Conservation (phyloP, 371 early-diverging fungal genomes). For the Edhazardia aedis region DNA sequence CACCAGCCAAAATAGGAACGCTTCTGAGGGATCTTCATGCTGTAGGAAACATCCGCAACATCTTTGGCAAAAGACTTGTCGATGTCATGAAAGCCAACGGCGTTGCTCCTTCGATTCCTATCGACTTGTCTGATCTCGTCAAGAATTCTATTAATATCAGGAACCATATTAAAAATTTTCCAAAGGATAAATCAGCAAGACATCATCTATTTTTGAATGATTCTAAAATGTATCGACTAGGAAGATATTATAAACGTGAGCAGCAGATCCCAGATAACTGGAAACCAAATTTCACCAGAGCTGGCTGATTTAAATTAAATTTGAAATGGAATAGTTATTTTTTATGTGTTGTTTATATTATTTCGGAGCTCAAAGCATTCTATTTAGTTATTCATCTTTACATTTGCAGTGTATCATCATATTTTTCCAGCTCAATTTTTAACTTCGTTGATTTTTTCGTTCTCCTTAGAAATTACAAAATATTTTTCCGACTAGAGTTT, state of each 20-base stretch:
- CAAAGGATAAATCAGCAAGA: conserved; percentile 43
- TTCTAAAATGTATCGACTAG: conserved; percentile 37
- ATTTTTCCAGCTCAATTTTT: too few species aligned
- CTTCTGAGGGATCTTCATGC: conserved; percentile 45
- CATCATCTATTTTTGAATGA: conserved; percentile 40
- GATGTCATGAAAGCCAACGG: conserved; percentile 36
- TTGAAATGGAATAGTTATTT: neutral
- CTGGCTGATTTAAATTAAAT: neutral
- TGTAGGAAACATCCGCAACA: conserved; percentile 34
- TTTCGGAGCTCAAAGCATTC: too few species aligned
- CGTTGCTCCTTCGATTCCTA: conserved; percentile 39
- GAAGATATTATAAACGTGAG: conserved; percentile 45
- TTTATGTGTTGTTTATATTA: neutral
- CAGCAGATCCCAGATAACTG: conserved; percentile 38
- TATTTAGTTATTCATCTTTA: too few species aligned
- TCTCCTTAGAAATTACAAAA: too few species aligned
- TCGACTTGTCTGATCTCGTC: conserved; percentile 37
- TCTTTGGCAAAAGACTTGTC: conserved; percentile 27
- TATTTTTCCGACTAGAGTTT: too few species aligned
- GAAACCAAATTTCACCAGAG: conserved; percentile 21
- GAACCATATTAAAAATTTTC: conserved; percentile 32
- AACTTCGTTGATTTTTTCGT: too few species aligned
- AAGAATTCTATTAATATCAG: conserved; percentile 39
- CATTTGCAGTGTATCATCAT: too few species aligned
- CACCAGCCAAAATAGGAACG: conserved; percentile 43